Conservation (phyloP, 345 rosid species). For the Populus simonii region DNA sequence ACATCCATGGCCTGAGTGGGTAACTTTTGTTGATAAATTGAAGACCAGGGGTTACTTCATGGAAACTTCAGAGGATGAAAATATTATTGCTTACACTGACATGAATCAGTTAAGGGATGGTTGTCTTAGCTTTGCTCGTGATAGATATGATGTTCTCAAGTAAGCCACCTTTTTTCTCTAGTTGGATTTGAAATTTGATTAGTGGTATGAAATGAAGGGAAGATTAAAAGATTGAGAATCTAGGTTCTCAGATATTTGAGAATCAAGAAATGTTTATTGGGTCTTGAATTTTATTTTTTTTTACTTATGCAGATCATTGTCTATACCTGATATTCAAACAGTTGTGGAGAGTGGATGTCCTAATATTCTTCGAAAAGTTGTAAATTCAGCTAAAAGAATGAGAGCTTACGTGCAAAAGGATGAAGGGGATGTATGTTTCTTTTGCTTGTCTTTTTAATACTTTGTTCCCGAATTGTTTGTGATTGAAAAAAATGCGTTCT, state of each 20-base stretch:
- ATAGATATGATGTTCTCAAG: slow-evolving; percentile 76
- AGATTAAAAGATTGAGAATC: neutral
- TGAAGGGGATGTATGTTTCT: slow-evolving; percentile 75
- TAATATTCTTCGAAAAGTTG: slow-evolving; percentile 67
- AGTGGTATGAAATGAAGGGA: neutral
- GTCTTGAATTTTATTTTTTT: neutral
- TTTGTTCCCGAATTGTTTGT: neutral
- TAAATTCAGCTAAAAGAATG: slow-evolving; percentile 84
- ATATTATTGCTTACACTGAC: slow-evolving; percentile 39
- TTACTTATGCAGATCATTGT: slow-evolving; percentile 54
- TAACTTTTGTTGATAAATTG: slow-evolving; percentile 64
- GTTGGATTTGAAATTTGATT: neutral
- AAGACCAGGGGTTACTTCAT: slow-evolving; percentile 63
- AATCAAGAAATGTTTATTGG: neutral
- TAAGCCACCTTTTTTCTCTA: slow-evolving; percentile 8
- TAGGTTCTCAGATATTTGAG: neutral
- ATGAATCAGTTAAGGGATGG: slow-evolving; percentile 62
- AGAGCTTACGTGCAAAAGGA: slow-evolving; percentile 58
- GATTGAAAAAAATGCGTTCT: neutral
- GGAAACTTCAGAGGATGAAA: slow-evolving; percentile 8
- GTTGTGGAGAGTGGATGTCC: slow-evolving; percentile 85
- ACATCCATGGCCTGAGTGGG: slow-evolving; percentile 97
- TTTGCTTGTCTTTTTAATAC: neutral
- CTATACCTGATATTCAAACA: slow-evolving; percentile 50
- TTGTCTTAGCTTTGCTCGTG: slow-evolving; percentile 87